Conservation (phyloP, 106 monocot species). For the Iris macrosiphon region DNA sequence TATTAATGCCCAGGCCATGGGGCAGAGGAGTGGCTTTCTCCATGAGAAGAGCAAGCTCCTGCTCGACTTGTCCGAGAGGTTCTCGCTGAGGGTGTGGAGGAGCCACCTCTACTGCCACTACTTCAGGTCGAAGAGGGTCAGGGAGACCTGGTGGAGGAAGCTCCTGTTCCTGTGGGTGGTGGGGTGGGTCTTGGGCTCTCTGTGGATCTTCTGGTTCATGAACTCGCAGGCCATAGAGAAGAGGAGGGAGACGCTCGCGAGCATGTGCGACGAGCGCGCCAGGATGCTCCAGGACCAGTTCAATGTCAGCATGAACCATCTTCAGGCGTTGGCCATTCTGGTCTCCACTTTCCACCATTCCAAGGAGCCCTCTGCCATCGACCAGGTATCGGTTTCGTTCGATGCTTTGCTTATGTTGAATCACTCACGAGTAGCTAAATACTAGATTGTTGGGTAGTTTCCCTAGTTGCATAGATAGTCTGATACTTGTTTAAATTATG, state of each 20-base stretch:
- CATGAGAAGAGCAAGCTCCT: slow-evolving; percentile 23
- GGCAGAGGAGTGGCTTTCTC: slow-evolving; percentile 39
- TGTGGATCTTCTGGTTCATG: slow-evolving; percentile 85
- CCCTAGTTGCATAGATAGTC: no score
- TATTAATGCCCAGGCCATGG: slow-evolving; percentile 51
- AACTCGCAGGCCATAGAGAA: slow-evolving; percentile 58
- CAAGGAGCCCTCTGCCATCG: slow-evolving; percentile 83
- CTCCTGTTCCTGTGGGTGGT: slow-evolving; percentile 72
- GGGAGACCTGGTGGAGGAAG: slow-evolving; percentile 82
- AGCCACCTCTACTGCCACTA: slow-evolving; percentile 54
- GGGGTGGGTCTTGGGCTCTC: slow-evolving; percentile 45
- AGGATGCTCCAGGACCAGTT: slow-evolving; percentile 99
- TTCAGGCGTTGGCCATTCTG: slow-evolving; percentile 84
- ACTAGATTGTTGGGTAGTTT: no score
- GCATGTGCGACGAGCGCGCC: slow-evolving; percentile 93
- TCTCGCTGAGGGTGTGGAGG: slow-evolving; percentile 39
- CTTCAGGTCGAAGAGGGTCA: slow-evolving; percentile 59
- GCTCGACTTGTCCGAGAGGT: slow-evolving; percentile 32
- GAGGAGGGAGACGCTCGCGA: slow-evolving; percentile 72
- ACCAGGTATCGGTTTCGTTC: slow-evolving; percentile 94
- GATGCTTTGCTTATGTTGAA: no score
- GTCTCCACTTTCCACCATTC: slow-evolving; percentile 95
- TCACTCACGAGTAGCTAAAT: no score
- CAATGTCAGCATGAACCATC: slow-evolving; percentile 99
- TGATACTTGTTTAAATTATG: no score